These are phyloP conservation scores for Rhododendron mucronatum DNA, from an alignment of 148 eudicot species.

Conservation along the genomic window DNA sequence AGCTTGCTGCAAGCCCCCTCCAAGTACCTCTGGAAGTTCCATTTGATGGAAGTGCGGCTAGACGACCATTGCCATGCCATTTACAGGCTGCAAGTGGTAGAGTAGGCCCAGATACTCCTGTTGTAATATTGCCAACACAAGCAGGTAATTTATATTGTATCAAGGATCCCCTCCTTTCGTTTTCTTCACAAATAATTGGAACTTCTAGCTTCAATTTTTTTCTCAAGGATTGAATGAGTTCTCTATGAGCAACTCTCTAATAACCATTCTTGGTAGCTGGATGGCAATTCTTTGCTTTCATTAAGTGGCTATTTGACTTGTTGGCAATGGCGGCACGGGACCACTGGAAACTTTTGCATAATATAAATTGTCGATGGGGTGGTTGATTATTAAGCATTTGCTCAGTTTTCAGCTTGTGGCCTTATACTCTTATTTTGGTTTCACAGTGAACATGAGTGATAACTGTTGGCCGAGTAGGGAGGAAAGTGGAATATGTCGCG, in stretches of 20 bases:
- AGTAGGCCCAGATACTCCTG: constrained; percentile 27
- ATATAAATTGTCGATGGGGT: neutral
- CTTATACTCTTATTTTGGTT: neutral
- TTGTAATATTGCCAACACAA: constrained; percentile 19
- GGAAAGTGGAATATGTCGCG: constrained; percentile 30
- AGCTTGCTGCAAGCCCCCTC: constrained; percentile 75
- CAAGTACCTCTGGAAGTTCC: constrained; percentile 44
- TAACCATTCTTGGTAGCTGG: neutral
- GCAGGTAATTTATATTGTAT: constrained; percentile 26
- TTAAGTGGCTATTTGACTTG: neutral
- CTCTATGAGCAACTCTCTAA: neutral
- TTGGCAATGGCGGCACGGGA: neutral
- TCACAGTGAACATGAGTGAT: constrained; percentile 28
- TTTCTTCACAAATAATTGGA: neutral
- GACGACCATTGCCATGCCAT: constrained; percentile 36
- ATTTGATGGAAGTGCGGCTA: constrained; percentile 31
- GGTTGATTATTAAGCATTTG: neutral
- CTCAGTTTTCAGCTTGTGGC: neutral
- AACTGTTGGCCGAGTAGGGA: constrained; percentile 23
- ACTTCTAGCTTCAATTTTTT: neutral
- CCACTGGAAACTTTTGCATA: neutral
- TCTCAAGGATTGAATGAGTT: neutral
- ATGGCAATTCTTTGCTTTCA: neutral
- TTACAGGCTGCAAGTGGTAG: constrained; percentile 38
- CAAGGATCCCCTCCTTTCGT: neutral